A percentile compares a stretch with the other conserved stretches of the same genome.
Evolutionary conservation across 805 yeast genomes (phyloP).

Genomic region (Kazachstania martiniae): DNA sequence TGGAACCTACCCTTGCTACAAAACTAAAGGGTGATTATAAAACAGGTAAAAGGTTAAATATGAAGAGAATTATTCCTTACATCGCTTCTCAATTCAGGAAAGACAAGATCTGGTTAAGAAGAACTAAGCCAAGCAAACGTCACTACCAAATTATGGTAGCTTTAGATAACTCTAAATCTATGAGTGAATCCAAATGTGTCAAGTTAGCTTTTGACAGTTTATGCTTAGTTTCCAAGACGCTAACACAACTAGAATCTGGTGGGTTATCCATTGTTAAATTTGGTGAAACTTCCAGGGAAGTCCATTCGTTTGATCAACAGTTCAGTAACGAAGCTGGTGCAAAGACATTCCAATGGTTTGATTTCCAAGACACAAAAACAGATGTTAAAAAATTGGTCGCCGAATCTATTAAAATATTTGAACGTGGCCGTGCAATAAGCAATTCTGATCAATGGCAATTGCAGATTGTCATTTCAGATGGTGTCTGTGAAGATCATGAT

Average conservation of each 20-base stretch:
- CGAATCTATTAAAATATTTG: conserved; percentile 64
- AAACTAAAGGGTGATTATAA: conserved; percentile 91
- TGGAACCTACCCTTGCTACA: conserved; percentile 95
- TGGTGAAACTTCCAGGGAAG: conserved; percentile 74
- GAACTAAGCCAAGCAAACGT: conserved; percentile 95
- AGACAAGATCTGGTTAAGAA: conserved; percentile 95
- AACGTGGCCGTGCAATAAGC: conserved; percentile 41
- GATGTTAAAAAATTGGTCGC: conserved; percentile 67
- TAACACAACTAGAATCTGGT: conserved; percentile 90
- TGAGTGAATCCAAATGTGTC: conserved; percentile 87
- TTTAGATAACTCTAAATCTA: conserved; percentile 93
- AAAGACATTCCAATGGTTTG: conserved; percentile 74
- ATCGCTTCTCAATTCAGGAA: conserved; percentile 96
- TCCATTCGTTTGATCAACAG: conserved; percentile 82
- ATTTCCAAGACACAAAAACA: conserved; percentile 79
- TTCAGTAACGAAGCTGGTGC: conserved; percentile 81
- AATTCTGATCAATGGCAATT: conserved; percentile 81
- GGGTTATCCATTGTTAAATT: conserved; percentile 82
- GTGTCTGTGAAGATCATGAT: conserved; percentile 92
- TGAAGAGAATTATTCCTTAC: conserved; percentile 95
- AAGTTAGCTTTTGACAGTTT: conserved; percentile 90
- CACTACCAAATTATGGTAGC: conserved; percentile 97
- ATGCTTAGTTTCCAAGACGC: conserved; percentile 85
- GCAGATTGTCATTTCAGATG: conserved; percentile 88
- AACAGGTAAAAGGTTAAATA: conserved; percentile 92